Conservation (phyloP, 148 eudicot species). For the Arctostaphylos glauca region DNA sequence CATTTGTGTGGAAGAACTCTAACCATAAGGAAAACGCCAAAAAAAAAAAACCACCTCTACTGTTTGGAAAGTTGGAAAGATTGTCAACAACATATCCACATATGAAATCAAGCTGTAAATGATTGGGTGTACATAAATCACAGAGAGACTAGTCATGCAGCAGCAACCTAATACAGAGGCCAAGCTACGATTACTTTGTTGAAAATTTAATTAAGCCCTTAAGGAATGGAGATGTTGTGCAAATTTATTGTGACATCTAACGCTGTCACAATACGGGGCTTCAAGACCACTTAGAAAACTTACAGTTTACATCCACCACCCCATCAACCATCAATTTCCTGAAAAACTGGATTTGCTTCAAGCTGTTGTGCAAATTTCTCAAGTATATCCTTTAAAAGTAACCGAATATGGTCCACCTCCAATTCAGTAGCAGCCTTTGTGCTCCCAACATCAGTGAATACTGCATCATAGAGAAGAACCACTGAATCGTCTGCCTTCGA, state of each 20-base stretch:
- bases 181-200: neutral
- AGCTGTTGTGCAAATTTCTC: slow-evolving; percentile 47
- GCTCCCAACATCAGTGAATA: slow-evolving; percentile 39
- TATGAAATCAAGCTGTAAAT: too few species aligned
- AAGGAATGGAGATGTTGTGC: neutral
- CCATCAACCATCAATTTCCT: slow-evolving; percentile 26
- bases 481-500: slow-evolving; percentile 41
- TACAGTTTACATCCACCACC: neutral
- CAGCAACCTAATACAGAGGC: neutral
- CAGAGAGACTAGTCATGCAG: neutral
- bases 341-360: slow-evolving; percentile 48
- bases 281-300: neutral
- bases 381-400: slow-evolving; percentile 42
- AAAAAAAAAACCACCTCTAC: too few species aligned
- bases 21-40: neutral
- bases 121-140: too few species aligned
- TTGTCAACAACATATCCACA: too few species aligned
- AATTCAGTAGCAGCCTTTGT: slow-evolving; percentile 20
- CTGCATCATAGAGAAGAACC: slow-evolving; percentile 39
- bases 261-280: neutral
- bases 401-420: slow-evolving; percentile 28
- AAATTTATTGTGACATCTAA: too few species aligned
- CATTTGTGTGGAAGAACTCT: too few species aligned
- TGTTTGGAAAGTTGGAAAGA: too few species aligned
- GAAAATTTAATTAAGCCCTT: neutral